phyloP scores from a whole-genome alignment of 495 filamentous ascomycete genomes.

The Physcia stellaris region DNA sequence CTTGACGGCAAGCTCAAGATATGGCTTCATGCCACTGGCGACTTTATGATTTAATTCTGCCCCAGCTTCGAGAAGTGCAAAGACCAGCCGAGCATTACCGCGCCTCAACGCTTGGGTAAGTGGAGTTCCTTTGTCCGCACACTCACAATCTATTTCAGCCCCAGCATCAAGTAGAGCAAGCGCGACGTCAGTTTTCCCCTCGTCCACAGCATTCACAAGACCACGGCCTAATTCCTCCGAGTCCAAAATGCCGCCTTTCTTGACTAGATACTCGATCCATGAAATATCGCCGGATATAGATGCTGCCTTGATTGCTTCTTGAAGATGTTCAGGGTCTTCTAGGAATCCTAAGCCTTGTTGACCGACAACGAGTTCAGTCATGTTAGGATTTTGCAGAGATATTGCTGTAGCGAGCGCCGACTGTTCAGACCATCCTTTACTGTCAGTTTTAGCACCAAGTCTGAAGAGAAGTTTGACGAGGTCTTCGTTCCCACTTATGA shows the following conservation, averaged over 20 bases:
- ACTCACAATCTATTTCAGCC: background rate
- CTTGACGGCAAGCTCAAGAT: background rate
- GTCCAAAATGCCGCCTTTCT: background rate
- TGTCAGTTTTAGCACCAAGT: background rate
- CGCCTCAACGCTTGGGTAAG: too few species aligned
- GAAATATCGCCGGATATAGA: background rate
- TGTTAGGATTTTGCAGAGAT: background rate
- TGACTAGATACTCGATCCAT: background rate
- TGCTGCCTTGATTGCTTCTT: background rate
- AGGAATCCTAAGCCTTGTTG: background rate
- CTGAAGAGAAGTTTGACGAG: background rate
- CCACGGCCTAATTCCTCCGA: background rate
- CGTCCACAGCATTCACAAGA: background rate
- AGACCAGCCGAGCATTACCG: background rate
- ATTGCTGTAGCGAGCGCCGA: constrained; percentile 1
- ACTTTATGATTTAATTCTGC: background rate
- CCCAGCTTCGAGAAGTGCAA: background rate
- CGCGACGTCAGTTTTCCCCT: background rate
- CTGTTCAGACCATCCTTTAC: background rate
- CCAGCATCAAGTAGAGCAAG: background rate
- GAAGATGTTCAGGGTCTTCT: background rate
- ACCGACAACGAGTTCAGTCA: background rate
- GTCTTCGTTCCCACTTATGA: background rate
- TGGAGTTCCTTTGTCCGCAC: too few species aligned
- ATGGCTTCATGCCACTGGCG: background rate